These are phyloP conservation scores for Pestalotiopsis sp. DNA, from an alignment of 2,329 filamentous ascomycete genomes.

Conservation along the genomic window DNA sequence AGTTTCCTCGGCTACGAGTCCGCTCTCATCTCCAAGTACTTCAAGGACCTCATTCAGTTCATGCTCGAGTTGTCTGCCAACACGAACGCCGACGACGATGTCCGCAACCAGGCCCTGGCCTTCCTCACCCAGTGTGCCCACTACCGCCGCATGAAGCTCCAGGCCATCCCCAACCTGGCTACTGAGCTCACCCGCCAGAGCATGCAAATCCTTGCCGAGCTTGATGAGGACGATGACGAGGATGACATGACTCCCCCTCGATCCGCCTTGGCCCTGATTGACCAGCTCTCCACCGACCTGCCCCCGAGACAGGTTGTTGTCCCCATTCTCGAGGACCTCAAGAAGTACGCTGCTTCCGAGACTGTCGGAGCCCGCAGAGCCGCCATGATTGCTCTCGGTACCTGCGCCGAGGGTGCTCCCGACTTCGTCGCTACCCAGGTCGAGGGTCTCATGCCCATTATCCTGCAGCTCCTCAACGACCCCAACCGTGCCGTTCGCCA, in stretches of 20 bases:
- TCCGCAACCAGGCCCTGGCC: slow-evolving; percentile 84
- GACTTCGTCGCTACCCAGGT: slow-evolving; percentile 97
- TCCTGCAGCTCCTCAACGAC: slow-evolving; percentile 83
- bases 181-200: slow-evolving; percentile 85
- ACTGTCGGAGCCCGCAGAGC: slow-evolving; percentile 84
- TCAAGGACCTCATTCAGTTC: slow-evolving; percentile 88
- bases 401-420: slow-evolving; percentile 93
- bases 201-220: slow-evolving; percentile 87
- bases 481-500: slow-evolving; percentile 82
- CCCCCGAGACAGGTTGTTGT: slow-evolving; percentile 94
- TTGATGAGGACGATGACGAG: slow-evolving; percentile 75
- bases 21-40: slow-evolving; percentile 79
- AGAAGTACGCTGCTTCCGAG: slow-evolving; percentile 74
- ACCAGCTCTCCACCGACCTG: slow-evolving; percentile 84
- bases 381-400: slow-evolving; percentile 88
- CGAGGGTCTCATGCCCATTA: slow-evolving; percentile 79
- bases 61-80: slow-evolving; percentile 88
- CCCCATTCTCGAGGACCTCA: slow-evolving; percentile 84
- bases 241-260: slow-evolving; percentile 85
- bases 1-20: slow-evolving; percentile 90
- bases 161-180: slow-evolving; percentile 81
- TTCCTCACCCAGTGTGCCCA: slow-evolving; percentile 93
- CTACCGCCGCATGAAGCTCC: slow-evolving; percentile 94
- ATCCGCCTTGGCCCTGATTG: slow-evolving; percentile 83
- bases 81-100: slow-evolving; percentile 78